Percentiles rank a stretch among this genome's conserved stretches.
Conservation (phyloP, 805 yeast species). For the Lachancea sp. region DNA sequence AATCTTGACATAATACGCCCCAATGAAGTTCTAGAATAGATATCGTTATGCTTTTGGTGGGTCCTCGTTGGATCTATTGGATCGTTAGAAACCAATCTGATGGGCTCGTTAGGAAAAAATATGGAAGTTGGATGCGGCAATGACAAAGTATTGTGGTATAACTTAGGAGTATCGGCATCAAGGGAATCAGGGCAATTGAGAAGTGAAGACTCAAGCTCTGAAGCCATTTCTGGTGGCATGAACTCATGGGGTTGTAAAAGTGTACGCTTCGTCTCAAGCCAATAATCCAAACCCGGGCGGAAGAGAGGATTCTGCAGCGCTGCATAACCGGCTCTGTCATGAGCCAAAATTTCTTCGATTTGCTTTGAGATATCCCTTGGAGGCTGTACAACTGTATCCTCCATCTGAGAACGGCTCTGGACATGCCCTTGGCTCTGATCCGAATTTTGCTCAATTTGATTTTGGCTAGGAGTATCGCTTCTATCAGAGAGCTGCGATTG, state of each 20-base stretch:
- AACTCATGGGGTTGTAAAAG: constrained; percentile 28
- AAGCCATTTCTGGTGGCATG: constrained; percentile 25
- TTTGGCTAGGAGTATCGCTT: constrained; percentile 5
- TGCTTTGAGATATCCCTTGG: constrained; percentile 28
- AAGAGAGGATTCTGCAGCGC: constrained; percentile 29
- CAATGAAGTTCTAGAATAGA: constrained; percentile 35
- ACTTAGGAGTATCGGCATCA: constrained; percentile 75
- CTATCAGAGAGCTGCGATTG: constrained; percentile 16
- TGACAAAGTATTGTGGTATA: constrained; percentile 57
- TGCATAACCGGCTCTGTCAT: constrained; percentile 19
- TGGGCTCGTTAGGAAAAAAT: constrained; percentile 62
- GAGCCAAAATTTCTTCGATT: constrained; percentile 24
- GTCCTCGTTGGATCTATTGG: constrained; percentile 3
- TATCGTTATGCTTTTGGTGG: constrained; percentile 20
- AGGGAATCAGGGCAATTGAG: constrained; percentile 89
- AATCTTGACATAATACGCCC: constrained; percentile 63
- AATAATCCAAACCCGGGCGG: constrained; percentile 26
- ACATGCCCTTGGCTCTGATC: background rate
- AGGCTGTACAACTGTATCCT: constrained; percentile 14
- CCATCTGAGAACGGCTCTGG: background rate
- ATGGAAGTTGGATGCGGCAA: constrained; percentile 86
- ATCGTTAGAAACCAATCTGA: constrained; percentile 28
- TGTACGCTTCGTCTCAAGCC: constrained; percentile 27
- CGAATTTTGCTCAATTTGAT: constrained; percentile 11
- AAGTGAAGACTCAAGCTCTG: constrained; percentile 63